Evolutionary conservation across 2,329 filamentous ascomycete genomes (phyloP).

Genomic region (Monascus ruber): DNA sequence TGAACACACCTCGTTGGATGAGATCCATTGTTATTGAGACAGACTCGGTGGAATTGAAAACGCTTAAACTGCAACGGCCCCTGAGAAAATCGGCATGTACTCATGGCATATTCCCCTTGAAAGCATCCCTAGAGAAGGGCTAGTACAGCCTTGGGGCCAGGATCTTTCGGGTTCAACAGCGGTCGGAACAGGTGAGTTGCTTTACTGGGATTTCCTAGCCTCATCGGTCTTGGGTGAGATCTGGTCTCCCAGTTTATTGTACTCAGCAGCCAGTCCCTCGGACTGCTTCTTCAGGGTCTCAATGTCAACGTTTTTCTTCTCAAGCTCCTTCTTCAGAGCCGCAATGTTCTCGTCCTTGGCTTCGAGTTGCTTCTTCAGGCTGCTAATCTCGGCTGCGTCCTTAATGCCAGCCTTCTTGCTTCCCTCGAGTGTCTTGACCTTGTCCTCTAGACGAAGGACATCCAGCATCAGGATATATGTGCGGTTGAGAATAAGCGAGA

Average conservation of each 20-base stretch:
- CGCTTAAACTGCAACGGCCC: no score
- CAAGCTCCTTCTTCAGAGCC: slow-evolving; percentile 84
- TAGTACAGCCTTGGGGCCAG: no score
- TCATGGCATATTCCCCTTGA: no score
- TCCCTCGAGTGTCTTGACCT: slow-evolving; percentile 72
- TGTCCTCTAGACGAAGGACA: slow-evolving; percentile 81
- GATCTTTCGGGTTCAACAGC: no score
- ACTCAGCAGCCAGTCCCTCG: slow-evolving; percentile 71
- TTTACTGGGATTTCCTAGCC: slow-evolving; percentile 46
- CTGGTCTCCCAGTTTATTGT: slow-evolving; percentile 75
- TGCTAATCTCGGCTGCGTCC: slow-evolving; percentile 61
- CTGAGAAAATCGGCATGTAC: no score
- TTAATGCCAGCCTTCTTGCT: slow-evolving; percentile 49
- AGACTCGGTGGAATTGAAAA: no score
- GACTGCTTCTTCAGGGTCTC: slow-evolving; percentile 87
- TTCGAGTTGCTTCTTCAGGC: slow-evolving; percentile 59
- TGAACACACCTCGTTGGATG: no score
- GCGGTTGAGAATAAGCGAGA: slow-evolving; percentile 93
- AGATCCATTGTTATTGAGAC: no score
- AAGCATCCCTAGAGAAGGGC: no score
- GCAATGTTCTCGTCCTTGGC: slow-evolving; percentile 59
- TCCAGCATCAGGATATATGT: slow-evolving; percentile 97
- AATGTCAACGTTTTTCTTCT: slow-evolving; percentile 68
- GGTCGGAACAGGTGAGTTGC: not conserved
- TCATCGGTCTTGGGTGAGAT: slow-evolving; percentile 44